Conservation (phyloP, 805 yeast genomes). For the Blastobotrys peoriensis region DNA sequence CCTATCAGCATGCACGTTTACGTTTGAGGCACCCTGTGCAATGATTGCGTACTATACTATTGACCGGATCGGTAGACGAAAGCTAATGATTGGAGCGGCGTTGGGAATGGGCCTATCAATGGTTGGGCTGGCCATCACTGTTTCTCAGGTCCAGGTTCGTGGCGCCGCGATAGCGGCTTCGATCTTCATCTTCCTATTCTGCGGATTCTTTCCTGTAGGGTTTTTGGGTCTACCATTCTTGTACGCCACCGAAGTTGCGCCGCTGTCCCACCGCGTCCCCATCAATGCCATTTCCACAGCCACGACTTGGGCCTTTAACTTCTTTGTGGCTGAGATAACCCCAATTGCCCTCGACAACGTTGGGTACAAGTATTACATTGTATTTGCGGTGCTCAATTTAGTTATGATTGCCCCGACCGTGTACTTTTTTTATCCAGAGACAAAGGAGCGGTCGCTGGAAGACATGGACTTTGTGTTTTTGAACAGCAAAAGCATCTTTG, state of each 20-base stretch:
- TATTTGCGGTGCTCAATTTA: conserved; percentile 10
- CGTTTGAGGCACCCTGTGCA: not conserved
- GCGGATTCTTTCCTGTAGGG: conserved; percentile 11
- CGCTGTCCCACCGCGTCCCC: conserved; percentile 8
- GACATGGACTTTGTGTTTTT: conserved; percentile 34
- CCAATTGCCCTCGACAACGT: conserved; percentile 42
- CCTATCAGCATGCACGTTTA: not conserved
- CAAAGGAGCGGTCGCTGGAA: conserved; percentile 42
- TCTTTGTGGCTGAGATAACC: conserved; percentile 59
- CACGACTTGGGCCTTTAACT: conserved; percentile 58
- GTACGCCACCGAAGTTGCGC: conserved; percentile 13
- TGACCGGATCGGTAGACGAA: conserved; percentile 59
- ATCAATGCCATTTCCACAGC: conserved; percentile 58
- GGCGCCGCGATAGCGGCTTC: conserved; percentile 7
- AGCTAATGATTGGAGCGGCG: conserved; percentile 62
- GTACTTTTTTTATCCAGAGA: conserved; percentile 41
- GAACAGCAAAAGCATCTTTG: conserved; percentile 5
- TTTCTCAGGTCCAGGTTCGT: not conserved
- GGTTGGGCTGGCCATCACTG: conserved; percentile 15
- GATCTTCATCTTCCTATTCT: conserved; percentile 5
- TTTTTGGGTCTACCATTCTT: conserved; percentile 10
- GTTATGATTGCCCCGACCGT: conserved; percentile 34
- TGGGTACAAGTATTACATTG: conserved; percentile 41
- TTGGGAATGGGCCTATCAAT: conserved; percentile 43
- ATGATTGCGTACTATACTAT: conserved; percentile 9